A percentile compares a stretch with the other conserved stretches of the same genome.
Evolutionary conservation across 495 filamentous ascomycete genomes (phyloP).

Genomic region (Bryoglossum gracile): DNA sequence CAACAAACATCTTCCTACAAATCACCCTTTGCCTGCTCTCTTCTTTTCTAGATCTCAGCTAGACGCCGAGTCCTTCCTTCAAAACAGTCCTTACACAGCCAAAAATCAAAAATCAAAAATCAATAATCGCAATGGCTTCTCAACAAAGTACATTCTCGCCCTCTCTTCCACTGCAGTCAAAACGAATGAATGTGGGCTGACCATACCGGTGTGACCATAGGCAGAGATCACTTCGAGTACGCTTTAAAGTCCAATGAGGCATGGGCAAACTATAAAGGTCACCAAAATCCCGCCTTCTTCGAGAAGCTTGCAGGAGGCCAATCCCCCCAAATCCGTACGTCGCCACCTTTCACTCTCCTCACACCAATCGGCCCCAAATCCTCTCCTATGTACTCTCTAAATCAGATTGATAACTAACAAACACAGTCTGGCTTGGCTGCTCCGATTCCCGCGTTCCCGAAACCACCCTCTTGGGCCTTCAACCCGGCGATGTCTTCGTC

Average conservation of each 20-base stretch:
- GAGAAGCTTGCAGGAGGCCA: slow-evolving; percentile 61
- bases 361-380: background rate
- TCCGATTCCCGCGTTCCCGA: slow-evolving; percentile 85
- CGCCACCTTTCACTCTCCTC: slow-evolving; percentile 16
- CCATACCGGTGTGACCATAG: background rate
- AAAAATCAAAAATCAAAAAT: too few species aligned
- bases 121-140: background rate
- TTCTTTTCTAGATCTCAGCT: too few species aligned
- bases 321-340: slow-evolving; percentile 59
- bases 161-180: too few species aligned
- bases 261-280: slow-evolving; percentile 59
- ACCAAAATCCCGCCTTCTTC: slow-evolving; percentile 67
- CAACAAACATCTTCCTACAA: too few species aligned
- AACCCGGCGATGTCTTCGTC: slow-evolving; percentile 86
- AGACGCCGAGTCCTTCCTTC: too few species aligned
- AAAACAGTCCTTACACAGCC: background rate
- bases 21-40: too few species aligned
- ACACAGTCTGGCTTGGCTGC: slow-evolving; percentile 79
- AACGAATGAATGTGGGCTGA: too few species aligned
- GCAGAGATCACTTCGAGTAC: slow-evolving; percentile 44
- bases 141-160: background rate
- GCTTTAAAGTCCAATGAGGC: slow-evolving; percentile 59
- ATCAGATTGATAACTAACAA: slow-evolving; percentile 1
- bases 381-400: background rate
- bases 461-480: slow-evolving; percentile 70